These are phyloP conservation scores for Penstemon davidsonii DNA, from an alignment of 257 asterid species.

Conservation along the genomic window DNA sequence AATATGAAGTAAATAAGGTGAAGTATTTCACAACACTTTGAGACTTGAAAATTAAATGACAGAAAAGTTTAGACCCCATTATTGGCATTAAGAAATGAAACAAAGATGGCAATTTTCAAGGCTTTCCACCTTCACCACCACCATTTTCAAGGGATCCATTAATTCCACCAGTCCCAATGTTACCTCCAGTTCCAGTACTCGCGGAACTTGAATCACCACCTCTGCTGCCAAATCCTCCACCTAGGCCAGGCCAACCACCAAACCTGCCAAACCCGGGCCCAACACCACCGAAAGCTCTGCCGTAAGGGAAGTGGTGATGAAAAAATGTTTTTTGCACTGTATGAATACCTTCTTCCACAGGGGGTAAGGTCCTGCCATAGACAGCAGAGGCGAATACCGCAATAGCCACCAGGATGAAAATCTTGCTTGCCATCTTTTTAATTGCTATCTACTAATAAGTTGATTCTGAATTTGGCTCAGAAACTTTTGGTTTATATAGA, in stretches of 20 bases:
- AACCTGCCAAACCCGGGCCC: constrained; percentile 25
- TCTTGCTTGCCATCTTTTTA: constrained; percentile 31
- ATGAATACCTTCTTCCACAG: constrained; percentile 13
- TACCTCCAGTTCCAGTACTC: constrained; percentile 7
- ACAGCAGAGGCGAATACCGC: constrained; percentile 24
- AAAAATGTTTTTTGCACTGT: constrained; percentile 21
- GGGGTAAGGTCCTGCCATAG: constrained; percentile 21
- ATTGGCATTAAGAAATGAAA: neutral
- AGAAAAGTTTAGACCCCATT: neutral
- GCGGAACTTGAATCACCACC: constrained; percentile 1
- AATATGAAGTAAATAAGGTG: too few relatives aligned
- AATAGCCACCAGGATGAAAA: constrained; percentile 24
- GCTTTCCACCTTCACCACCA: constrained; percentile 7
- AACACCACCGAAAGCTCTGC: constrained; percentile 30
- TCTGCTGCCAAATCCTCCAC: constrained; percentile 8
- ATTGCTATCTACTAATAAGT: neutral
- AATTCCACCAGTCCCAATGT: constrained; percentile 27
- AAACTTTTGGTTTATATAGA: constrained; percentile 29
- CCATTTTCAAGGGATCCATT: constrained; percentile 26
- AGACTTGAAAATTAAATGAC: neutral
- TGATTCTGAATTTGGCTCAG: constrained; percentile 1
- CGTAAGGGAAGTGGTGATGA: constrained; percentile 27
- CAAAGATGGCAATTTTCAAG: neutral
- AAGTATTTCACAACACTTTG: neutral
- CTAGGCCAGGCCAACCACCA: constrained; percentile 13